Percentiles rank a stretch among this genome's conserved stretches.
Evolutionary conservation across 2,329 filamentous ascomycete species (phyloP).

Genomic region (Sordariomycetes sp.): DNA sequence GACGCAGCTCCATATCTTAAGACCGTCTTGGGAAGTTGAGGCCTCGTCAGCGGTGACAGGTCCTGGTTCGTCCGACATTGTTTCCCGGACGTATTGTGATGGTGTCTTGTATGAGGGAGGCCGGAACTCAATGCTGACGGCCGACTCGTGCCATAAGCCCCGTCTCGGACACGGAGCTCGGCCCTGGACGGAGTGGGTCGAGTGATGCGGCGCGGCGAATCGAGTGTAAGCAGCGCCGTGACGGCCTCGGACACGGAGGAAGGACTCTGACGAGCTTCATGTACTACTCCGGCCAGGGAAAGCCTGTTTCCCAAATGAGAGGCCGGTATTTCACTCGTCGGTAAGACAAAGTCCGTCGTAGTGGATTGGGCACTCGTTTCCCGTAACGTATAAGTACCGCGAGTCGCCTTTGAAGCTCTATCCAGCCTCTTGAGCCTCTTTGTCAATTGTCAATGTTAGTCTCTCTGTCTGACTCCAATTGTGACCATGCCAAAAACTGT

Average conservation of each 20-base stretch:
- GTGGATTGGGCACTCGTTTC: no score
- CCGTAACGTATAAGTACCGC: background rate
- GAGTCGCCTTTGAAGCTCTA: no score
- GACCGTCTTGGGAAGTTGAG: constrained; percentile 5
- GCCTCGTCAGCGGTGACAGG: background rate
- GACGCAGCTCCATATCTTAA: constrained; percentile 21
- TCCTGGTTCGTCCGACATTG: background rate
- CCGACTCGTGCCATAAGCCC: background rate
- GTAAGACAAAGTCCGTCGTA: no score
- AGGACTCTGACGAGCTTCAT: no score
- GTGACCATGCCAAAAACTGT: constrained; percentile 37
- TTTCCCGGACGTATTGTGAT: background rate
- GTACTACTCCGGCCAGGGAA: no score
- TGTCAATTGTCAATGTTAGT: no score
- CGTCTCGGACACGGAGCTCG: constrained; percentile 14
- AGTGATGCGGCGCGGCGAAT: background rate
- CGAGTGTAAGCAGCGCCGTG: background rate
- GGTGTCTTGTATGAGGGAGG: background rate
- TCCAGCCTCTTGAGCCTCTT: no score
- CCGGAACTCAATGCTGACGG: background rate
- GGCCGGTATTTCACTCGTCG: no score
- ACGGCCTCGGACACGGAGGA: background rate
- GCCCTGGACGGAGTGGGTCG: no score
- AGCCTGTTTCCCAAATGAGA: no score
- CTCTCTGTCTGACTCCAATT: no score